Evolutionary conservation across 2,329 filamentous ascomycete species (phyloP).

Genomic region (Diatrype stigma): DNA sequence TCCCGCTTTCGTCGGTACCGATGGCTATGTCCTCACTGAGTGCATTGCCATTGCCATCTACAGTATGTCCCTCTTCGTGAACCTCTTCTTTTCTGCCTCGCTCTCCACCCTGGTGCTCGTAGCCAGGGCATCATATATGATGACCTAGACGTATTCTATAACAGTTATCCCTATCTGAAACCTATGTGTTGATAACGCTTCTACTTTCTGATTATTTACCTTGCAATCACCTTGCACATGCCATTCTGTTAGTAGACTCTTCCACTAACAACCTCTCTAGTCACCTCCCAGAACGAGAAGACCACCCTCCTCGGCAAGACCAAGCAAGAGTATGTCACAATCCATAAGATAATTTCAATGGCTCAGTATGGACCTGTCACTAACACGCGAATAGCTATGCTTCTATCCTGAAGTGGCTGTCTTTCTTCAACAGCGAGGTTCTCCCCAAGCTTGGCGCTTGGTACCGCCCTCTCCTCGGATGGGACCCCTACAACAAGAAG

Average conservation of each 20-base stretch:
- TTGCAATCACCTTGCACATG: conserved; percentile 18
- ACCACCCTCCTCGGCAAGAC: conserved; percentile 98
- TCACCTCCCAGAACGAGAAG: conserved; percentile 99
- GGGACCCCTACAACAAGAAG: conserved; percentile 96
- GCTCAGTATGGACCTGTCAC: no score
- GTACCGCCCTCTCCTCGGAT: conserved; percentile 82
- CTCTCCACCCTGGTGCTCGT: not conserved
- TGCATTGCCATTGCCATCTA: conserved; percentile 95
- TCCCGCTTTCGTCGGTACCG: conserved; percentile 85
- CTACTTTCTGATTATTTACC: conserved; percentile 71
- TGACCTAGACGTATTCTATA: conserved; percentile 71
- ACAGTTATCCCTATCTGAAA: conserved; percentile 99
- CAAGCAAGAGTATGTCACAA: conserved; percentile 86
- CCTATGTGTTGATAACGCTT: conserved; percentile 76
- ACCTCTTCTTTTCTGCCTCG: conserved; percentile 10
- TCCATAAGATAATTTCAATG: not conserved
- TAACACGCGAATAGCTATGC: conserved; percentile 60
- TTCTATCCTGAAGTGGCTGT: conserved; percentile 97
- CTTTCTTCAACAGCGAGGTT: conserved; percentile 88
- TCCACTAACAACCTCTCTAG: conserved; percentile 43
- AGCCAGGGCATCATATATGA: conserved; percentile 40
- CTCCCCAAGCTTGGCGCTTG: conserved; percentile 69
- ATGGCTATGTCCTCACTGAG: conserved; percentile 88
- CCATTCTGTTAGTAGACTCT: conserved; percentile 12
- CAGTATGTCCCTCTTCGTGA: conserved; percentile 60